Conservation (phyloP, 179 eudicot species). For the Spinacia oleracea region DNA sequence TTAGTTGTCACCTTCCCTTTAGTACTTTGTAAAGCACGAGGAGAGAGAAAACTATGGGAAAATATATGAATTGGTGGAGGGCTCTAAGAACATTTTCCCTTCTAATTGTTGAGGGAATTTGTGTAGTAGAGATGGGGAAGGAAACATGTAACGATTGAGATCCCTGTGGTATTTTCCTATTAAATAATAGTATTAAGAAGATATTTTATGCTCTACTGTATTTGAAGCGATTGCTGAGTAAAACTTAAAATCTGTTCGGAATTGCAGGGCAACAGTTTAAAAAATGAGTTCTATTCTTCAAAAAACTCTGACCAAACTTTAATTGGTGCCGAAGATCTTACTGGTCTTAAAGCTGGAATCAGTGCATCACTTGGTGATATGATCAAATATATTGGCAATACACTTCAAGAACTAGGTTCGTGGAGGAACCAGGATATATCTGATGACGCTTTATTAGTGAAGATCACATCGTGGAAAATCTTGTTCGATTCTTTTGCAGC, state of each 20-base stretch:
- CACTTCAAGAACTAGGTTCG: conserved; percentile 46
- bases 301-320: conserved; percentile 10
- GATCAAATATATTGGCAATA: conserved; percentile 36
- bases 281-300: conserved; percentile 33
- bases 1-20: neutral
- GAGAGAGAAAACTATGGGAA: neutral
- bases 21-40: neutral
- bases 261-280: conserved; percentile 37
- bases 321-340: conserved; percentile 22
- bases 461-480: conserved; percentile 58
- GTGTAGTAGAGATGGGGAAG: neutral
- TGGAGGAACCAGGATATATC: conserved; percentile 31
- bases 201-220: neutral
- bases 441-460: conserved; percentile 41
- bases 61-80: neutral
- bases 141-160: neutral
- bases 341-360: conserved; percentile 41
- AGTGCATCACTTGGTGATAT: conserved; percentile 39
- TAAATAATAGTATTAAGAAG: neutral
- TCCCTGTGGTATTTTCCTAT: neutral
- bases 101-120: neutral
- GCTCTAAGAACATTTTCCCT: neutral
- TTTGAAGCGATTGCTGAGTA: neutral
- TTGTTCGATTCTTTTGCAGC: conserved; percentile 52
- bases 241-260: conserved; percentile 19